Evolutionary conservation across 2,329 filamentous ascomycete species (phyloP), one percentile per base, ranked within the genome.

Genomic region (Paraconiothyrium brasiliense): DNA sequence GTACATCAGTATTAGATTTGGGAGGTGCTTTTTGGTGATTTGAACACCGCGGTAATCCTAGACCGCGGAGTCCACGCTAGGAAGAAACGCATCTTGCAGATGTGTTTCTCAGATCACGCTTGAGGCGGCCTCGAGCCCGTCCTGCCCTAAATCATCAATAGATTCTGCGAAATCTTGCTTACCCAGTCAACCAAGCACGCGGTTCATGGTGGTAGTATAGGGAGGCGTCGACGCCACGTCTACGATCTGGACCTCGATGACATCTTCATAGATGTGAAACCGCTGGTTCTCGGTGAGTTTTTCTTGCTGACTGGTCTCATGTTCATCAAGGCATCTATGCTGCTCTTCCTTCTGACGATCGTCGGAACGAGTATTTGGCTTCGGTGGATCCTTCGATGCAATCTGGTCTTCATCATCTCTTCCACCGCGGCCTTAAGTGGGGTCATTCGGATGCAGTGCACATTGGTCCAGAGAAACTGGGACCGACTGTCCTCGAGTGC

Each of bases 321-420:
- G 10, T 48, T 57, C n/a, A n/a, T 37, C 32, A 57, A 57, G 20
- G 54, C 48, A 6, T 57, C 54, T 30, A 43, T 57, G 24, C 7
- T 57, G 27, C n/a, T 57, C 27, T 57, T 57, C 54, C 54, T 57
- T 11, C 16, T 48, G 6, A 57, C 2, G 20, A 43, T 57, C 24
- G 16, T 8, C 27, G 54, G 32, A 11, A 22, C 32, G 7, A 47
- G n/a, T 2, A 5, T 30, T 4, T 57, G 54, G 43, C 14, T 57
- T 8, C 24, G n/a, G 22, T 48, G n/a, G 34, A 16, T 22, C 9
- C 50, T 54, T 4, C 37, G 41, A 35, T 5, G 22, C 22, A 54
- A 54, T 34, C 34, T 54, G 6, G 34, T 54, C 24, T 9, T 54
- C 34, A 54, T 41, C 20, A 22, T 39, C n/a, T 32, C 37, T 22